These are phyloP conservation scores for Picochlorum costavermella DNA, from an alignment of 139 green algal genomes.

Conservation along the genomic window DNA sequence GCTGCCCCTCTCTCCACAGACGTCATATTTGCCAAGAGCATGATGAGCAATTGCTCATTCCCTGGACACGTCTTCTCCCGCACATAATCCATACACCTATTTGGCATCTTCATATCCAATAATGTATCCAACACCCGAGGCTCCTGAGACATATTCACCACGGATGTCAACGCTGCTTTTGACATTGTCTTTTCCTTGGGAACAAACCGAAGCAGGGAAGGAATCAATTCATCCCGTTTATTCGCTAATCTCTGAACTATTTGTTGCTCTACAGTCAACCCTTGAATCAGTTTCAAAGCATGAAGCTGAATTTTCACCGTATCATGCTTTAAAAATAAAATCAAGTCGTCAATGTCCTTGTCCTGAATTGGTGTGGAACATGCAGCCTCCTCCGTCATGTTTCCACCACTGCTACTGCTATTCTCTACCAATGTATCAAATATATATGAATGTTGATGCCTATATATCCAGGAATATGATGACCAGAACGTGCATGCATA, in stretches of 20 bases:
- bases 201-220: conserved; percentile 44
- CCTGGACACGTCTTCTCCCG: conserved; percentile 31
- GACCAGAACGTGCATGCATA: neutral
- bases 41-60: conserved; percentile 48
- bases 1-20: conserved; percentile 39
- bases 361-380: conserved; percentile 7
- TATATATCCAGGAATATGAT: neutral
- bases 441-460: too few relatives aligned
- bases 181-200: conserved; percentile 19
- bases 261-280: conserved; percentile 47
- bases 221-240: conserved; percentile 27
- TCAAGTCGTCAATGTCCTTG: conserved; percentile 15
- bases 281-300: conserved; percentile 54
- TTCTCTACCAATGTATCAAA: neutral
- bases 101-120: conserved; percentile 32
- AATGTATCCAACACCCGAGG: conserved; percentile 25
- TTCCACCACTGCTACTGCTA: neutral
- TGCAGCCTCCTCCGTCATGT: conserved; percentile 2
- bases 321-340: conserved; percentile 20
- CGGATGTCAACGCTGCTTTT: conserved; percentile 28
- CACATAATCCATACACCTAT: conserved; percentile 51
- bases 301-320: conserved; percentile 14
- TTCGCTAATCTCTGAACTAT: conserved; percentile 42
- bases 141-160: conserved; percentile 67
- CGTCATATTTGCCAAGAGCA: conserved; percentile 76